Evolutionary conservation across 2,329 filamentous ascomycete species (phyloP).

Genomic region (Stagonosporopsis chrysanthemi): DNA sequence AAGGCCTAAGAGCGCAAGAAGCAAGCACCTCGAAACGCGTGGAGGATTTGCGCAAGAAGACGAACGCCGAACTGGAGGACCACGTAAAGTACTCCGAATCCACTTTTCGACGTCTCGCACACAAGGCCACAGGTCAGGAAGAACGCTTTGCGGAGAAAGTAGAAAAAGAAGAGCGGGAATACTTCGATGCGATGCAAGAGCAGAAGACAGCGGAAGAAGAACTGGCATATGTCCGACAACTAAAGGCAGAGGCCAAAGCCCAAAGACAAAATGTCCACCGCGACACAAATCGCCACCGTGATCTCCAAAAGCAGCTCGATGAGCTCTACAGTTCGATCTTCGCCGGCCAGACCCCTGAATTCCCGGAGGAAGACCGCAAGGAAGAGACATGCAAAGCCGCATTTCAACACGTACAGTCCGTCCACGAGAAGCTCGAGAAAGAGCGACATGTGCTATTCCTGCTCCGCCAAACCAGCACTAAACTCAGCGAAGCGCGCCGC

Average conservation of each 20-base stretch:
- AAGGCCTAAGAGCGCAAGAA: slow-evolving; percentile 37
- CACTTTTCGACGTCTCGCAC: slow-evolving; percentile 40
- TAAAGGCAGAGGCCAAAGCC: slow-evolving; percentile 35
- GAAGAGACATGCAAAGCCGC: slow-evolving; percentile 33
- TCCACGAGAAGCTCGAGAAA: slow-evolving; percentile 32
- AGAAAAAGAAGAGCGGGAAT: slow-evolving; percentile 46
- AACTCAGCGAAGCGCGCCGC: slow-evolving; percentile 32
- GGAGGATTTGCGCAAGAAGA: slow-evolving; percentile 27
- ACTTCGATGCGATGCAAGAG: slow-evolving; percentile 44
- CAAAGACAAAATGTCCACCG: slow-evolving; percentile 24
- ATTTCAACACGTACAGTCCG: slow-evolving; percentile 15
- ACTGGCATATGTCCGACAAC: slow-evolving; percentile 33
- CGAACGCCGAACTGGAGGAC: slow-evolving; percentile 35
- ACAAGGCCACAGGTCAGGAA: slow-evolving; percentile 41
- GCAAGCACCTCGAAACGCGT: slow-evolving; percentile 27
- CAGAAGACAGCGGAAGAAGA: slow-evolving; percentile 45
- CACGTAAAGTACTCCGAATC: slow-evolving; percentile 48
- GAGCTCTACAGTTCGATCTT: slow-evolving; percentile 45
- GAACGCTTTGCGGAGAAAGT: slow-evolving; percentile 42
- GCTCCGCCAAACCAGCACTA: slow-evolving; percentile 30
- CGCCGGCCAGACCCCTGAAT: slow-evolving; percentile 40
- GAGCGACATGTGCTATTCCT: slow-evolving; percentile 38
- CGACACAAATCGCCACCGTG: slow-evolving; percentile 27
- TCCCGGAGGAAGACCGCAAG: slow-evolving; percentile 42
- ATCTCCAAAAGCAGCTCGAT: slow-evolving; percentile 39